Evolutionary conservation across 768 basidiomycete genomes (phyloP), one percentile per base, ranked within the genome.

Genomic region (Lyophyllum decastes): DNA sequence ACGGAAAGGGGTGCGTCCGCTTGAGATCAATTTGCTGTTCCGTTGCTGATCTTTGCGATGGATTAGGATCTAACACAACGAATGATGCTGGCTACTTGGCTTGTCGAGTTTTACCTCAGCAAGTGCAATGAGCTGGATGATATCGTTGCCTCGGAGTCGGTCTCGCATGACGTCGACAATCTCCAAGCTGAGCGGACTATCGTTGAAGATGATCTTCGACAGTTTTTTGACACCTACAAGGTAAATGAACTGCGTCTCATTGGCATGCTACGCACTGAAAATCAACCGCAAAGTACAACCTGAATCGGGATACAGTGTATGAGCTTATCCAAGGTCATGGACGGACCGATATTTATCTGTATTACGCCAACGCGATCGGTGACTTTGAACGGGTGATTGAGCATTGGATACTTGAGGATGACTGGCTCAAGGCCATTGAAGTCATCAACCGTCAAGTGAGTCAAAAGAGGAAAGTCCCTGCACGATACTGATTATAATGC

Each of bases 81-180:
- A 40, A 95, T 95, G 89, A 94, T 98, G 87, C 77, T 99, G 19
- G 95, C 97, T 17, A 98, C 95, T 0, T 99, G 97, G 97, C 85
- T 99, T 12, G 89, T 97, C 27, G 97, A 99, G 72, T 94, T 98
- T 62, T 98, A 95, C 68, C 84, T 99, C 16, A 91, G 91, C 73
- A 98, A 97, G 77, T 94, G 92, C 71, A 96, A 97, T 66, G 93
- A 96, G 60, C 77, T 98, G 50, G 97, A 99, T 67, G 97, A 98
- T 67, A 79, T 95, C 17, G 86, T 95, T 25, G 94, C 94, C 0
- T 92, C 95, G 0, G 94, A 95, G 70, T 85, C 85, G 1, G 79
- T 86, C 14, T 85, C 89, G 11, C 86, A 87, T 51, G 92, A 96
- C 61, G 88, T 89, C 16, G 91, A 95, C 51, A 95, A 95, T 68